Conservation (phyloP, 768 basidiomycete species). For the Aureoboletus auriporus region DNA sequence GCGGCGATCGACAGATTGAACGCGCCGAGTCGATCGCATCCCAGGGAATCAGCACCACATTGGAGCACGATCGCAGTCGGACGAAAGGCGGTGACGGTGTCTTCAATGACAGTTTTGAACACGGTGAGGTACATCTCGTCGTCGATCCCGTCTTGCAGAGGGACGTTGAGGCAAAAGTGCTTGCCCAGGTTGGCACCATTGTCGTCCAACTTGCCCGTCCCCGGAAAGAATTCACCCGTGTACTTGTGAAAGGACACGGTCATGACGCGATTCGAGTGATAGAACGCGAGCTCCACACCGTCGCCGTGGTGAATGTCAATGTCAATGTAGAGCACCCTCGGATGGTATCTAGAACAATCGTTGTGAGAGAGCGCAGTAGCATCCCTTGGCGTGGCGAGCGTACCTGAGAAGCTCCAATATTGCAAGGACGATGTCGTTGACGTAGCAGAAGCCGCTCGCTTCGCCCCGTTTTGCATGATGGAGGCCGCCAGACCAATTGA, state of each 20-base stretch:
- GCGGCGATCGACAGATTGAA: constrained; percentile 98
- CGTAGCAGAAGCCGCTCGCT: constrained; percentile 97
- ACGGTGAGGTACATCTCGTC: constrained; percentile 95
- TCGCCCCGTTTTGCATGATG: constrained; percentile 98
- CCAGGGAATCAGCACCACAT: constrained; percentile 95
- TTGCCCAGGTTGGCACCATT: constrained; percentile 86
- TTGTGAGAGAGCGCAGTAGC: background rate
- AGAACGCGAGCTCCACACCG: constrained; percentile 97
- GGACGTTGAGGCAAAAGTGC: constrained; percentile 94
- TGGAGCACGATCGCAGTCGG: constrained; percentile 92
- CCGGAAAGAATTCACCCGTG: constrained; percentile 97
- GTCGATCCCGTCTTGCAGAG: constrained; percentile 92
- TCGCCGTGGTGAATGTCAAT: constrained; percentile 99
- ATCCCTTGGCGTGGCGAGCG: constrained; percentile 6
- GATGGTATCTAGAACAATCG: constrained; percentile 63
- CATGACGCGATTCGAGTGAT: constrained; percentile 96
- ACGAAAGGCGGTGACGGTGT: constrained; percentile 83
- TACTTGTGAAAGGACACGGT: constrained; percentile 99
- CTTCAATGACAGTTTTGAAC: constrained; percentile 95
- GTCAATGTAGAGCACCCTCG: constrained; percentile 95
- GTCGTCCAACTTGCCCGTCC: constrained; percentile 94
- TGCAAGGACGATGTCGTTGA: constrained; percentile 94
- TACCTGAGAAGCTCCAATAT: constrained; percentile 90
- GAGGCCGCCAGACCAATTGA: constrained; percentile 98
- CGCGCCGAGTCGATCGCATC: constrained; percentile 90